Percentiles rank a stretch among this genome's conserved stretches.
These are phyloP conservation scores for Pythium volutum DNA, from an alignment of 352 stramenopile genomes.

Conservation along the genomic window DNA sequence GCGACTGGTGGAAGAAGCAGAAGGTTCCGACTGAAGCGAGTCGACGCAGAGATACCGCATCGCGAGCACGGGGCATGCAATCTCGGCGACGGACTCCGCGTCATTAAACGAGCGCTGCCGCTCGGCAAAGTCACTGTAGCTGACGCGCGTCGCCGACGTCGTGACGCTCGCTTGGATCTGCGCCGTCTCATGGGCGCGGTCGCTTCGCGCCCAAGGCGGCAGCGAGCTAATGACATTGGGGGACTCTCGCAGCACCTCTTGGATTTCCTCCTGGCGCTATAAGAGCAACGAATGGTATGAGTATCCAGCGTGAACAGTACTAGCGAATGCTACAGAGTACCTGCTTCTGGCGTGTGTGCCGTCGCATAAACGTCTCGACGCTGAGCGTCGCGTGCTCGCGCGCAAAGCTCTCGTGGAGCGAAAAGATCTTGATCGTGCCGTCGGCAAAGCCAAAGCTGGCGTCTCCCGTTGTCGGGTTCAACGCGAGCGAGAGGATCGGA, in stretches of 20 bases:
- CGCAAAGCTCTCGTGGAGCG: constrained; percentile 43
- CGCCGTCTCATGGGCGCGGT: constrained; percentile 35
- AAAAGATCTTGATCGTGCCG: constrained; percentile 59
- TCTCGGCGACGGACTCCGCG: constrained; percentile 27
- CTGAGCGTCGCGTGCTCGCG: constrained; percentile 52
- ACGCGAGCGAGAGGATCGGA: constrained; percentile 57
- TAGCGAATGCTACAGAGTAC: constrained; percentile 18
- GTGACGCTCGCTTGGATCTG: constrained; percentile 33
- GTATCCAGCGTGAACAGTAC: too few relatives aligned
- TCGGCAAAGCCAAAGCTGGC: constrained; percentile 69
- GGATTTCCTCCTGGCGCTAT: constrained; percentile 42
- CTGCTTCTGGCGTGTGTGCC: constrained; percentile 32
- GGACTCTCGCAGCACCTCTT: constrained; percentile 37
- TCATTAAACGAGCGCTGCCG: constrained; percentile 3
- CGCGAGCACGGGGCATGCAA: constrained; percentile 44
- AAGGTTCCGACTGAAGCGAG: neutral
- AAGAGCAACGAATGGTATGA: neutral
- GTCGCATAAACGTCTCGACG: constrained; percentile 48
- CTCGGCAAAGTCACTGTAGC: constrained; percentile 27
- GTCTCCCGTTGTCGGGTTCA: constrained; percentile 66
- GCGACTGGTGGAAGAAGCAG: neutral
- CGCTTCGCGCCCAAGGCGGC: constrained; percentile 55
- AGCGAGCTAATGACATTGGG: constrained; percentile 72
- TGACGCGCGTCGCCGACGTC: constrained; percentile 15
- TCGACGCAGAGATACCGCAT: constrained; percentile 50